These are phyloP conservation scores for Lasiosphaeriaceae sp. DNA, from an alignment of 495 filamentous ascomycete genomes.

Conservation along the genomic window DNA sequence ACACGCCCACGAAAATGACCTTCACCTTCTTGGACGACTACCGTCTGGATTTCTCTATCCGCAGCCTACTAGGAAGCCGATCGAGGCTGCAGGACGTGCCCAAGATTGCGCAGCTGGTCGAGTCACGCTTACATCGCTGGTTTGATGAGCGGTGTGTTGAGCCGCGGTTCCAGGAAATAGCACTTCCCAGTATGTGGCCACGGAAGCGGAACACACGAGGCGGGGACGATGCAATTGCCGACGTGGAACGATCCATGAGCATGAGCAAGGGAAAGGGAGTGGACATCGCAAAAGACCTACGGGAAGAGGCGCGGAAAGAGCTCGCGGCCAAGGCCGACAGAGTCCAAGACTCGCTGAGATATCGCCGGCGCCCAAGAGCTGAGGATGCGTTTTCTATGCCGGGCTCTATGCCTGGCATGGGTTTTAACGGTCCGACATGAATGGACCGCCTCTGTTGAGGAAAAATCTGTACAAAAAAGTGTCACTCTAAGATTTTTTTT, in stretches of 20 bases:
- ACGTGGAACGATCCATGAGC: slow-evolving; percentile 35
- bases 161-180: slow-evolving; percentile 92
- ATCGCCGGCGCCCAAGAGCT: slow-evolving; percentile 29
- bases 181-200: slow-evolving; percentile 90
- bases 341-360: slow-evolving; percentile 34
- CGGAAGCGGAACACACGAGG: slow-evolving; percentile 78
- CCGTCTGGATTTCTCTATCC: slow-evolving; percentile 83
- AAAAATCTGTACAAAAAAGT: too few species aligned
- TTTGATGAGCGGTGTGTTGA: slow-evolving; percentile 96
- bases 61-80: slow-evolving; percentile 86
- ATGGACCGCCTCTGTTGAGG: too few species aligned
- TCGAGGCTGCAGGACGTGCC: slow-evolving; percentile 91
- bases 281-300: slow-evolving; percentile 43
- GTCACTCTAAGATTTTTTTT: too few species aligned
- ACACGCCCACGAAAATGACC: slow-evolving; percentile 72
- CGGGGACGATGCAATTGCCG: slow-evolving; percentile 44
- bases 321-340: slow-evolving; percentile 41
- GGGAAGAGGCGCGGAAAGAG: slow-evolving; percentile 45
- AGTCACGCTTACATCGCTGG: slow-evolving; percentile 88
- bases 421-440: slow-evolving; percentile 18
- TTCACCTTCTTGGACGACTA: slow-evolving; percentile 97
- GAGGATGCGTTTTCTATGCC: slow-evolving; percentile 34
- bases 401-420: slow-evolving; percentile 27
- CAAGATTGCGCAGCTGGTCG: slow-evolving; percentile 93
- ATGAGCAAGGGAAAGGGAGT: slow-evolving; percentile 45